Conservation (phyloP, 345 rosid genomes). For the Eucalyptus sideroxylon region DNA sequence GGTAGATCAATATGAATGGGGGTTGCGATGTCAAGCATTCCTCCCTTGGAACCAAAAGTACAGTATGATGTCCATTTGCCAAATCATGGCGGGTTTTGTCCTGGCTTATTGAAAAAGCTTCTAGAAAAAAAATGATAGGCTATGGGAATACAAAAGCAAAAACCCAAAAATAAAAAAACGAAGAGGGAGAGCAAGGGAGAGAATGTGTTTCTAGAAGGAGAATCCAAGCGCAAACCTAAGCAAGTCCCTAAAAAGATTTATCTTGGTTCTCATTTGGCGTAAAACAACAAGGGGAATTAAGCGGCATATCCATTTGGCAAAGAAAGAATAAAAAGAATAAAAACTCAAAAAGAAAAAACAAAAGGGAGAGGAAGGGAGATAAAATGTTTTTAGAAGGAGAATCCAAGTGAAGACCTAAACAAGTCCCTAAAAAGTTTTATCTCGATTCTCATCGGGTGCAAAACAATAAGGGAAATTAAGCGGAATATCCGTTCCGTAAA, state of each 20-base stretch:
- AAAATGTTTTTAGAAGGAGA: too few relatives aligned
- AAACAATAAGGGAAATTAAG: too few relatives aligned
- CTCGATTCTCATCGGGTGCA: fast-evolving
- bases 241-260: too few relatives aligned
- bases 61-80: neutral
- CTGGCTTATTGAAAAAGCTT: neutral
- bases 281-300: too few relatives aligned
- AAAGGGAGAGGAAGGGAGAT: too few relatives aligned
- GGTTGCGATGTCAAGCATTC: neutral
- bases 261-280: too few relatives aligned
- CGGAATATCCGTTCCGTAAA: too few relatives aligned
- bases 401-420: too few relatives aligned
- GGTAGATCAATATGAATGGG: neutral
- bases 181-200: neutral
- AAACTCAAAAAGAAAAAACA: too few relatives aligned
- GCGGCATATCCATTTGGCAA: too few relatives aligned
- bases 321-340: too few relatives aligned
- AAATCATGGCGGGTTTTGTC: neutral
- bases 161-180: neutral
- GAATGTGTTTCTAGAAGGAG: neutral
- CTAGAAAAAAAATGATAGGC: neutral
- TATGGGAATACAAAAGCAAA: neutral
- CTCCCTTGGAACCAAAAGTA: neutral
- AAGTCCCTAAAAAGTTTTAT: too few relatives aligned
- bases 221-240: neutral